Conservation (phyloP, 163 green algal genomes). For the Smithsoniella earleae region DNA sequence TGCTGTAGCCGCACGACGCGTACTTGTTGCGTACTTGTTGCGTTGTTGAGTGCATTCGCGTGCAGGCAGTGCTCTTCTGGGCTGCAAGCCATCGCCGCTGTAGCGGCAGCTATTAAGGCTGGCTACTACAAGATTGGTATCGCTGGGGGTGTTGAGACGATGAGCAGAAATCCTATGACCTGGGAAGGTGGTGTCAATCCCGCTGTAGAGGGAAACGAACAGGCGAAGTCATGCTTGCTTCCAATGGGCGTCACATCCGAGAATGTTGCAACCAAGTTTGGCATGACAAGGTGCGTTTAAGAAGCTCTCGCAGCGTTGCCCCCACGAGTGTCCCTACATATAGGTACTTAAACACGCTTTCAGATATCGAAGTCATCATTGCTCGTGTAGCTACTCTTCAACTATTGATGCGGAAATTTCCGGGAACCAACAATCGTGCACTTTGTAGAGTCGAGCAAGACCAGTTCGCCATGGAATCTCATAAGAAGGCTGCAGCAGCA, state of each 20-base stretch:
- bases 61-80: conserved; percentile 81
- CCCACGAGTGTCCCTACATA: not conserved
- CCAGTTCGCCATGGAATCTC: conserved; percentile 67
- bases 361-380: not conserved
- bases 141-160: conserved; percentile 84
- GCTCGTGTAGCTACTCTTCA: not conserved
- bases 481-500: conserved; percentile 76
- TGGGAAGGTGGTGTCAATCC: conserved; percentile 94
- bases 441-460: conserved; percentile 62
- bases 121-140: conserved; percentile 91
- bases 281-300: conserved; percentile 42
- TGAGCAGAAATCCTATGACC: conserved; percentile 90
- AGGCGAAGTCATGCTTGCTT: conserved; percentile 76
- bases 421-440: not conserved
- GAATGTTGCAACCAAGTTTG: conserved; percentile 89
- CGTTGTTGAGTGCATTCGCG: not conserved
- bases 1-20: conserved; percentile 20
- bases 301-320: not conserved
- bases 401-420: not conserved
- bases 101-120: conserved; percentile 85
- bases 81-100: conserved; percentile 90
- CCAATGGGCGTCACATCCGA: conserved; percentile 96
- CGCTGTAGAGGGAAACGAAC: conserved; percentile 22
- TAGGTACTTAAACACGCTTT: not conserved
- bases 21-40: conserved; percentile 20